Base-by-base conservation (phyloP, 2,329 filamentous ascomycete species). In the Xylaria hypoxylon region DNA sequence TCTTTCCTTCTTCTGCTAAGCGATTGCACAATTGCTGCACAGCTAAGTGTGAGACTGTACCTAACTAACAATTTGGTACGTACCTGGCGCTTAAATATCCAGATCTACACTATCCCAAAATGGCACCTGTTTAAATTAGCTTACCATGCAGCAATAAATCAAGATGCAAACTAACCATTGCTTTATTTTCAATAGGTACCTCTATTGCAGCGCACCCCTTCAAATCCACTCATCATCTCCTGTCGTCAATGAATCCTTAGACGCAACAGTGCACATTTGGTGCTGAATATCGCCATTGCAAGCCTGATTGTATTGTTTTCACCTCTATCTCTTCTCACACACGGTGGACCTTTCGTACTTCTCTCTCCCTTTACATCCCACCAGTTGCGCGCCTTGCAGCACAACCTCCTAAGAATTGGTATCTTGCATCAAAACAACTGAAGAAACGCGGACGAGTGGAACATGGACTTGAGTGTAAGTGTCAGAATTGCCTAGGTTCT, bases 391-490 rank as follows among this genome's bases (percentile, higher is more conserved):
- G 45, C 63, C 60, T 48, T 40, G 40, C 17, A 62, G 45, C 35
- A 38, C 44, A 24, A 38, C 40, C 42, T 42, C 44, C 22, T 17
- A 6, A 57, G 61, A 44, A 68, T 59, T n/a, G 15, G 53, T 57
- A 57, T 52, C 48, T 56, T 47, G 31, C 48, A 51, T 62, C n/a
- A 13, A 51, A 57, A 47, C 17, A 42, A 19, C 44, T 31, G 15
- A 24, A 38, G 15, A 38, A 38, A 35, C 5, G 15, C 51, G 7
- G 17, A 48, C 31, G 56, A 40, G 24, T 35, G 10, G 11, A 65
- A 52, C 24, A 76, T 76, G 74, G 73, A 76, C 56, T 68, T 70
- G 24, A 72, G 61, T 67, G 74, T 74, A 73, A 71, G 73, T 70
- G n/a, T 47, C 52, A 51, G 17, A 58, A 42, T 48, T 47, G 17